Evolutionary conservation across 1,139 yeast genomes (phyloP), one percentile per base, ranked within the genome.

Genomic region (Scheffersomyces stambukii): DNA sequence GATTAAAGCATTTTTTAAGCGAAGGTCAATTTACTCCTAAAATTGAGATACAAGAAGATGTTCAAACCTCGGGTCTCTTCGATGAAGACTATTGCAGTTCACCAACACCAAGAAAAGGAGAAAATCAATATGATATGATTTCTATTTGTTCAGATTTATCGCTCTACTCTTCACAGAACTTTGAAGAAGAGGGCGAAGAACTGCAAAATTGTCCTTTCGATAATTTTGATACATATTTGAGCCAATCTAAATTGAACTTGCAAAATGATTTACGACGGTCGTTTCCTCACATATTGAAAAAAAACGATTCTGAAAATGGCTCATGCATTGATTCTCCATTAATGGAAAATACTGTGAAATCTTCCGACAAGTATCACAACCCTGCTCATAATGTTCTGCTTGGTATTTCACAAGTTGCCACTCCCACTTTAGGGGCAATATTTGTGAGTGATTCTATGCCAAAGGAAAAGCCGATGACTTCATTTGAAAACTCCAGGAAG

Each of bases 311-410:
- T n/a, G n/a, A n/a, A n/a, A n/a, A n/a, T n/a, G n/a, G n/a, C n/a
- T n/a, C n/a, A n/a, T n/a, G n/a, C n/a, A n/a, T n/a, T n/a, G n/a
- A n/a, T n/a, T n/a, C n/a, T n/a, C n/a, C n/a, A n/a, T n/a, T n/a
- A n/a, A n/a, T n/a, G n/a, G n/a, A n/a, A n/a, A n/a, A n/a, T n/a
- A n/a, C n/a, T n/a, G n/a, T n/a, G n/a, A n/a, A n/a, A n/a, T n/a
- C n/a, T n/a, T n/a, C n/a, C n/a, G n/a, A 21, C 36, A 44, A 54
- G 30, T 65, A 63, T 40, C 70, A 65, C 36, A 66, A 66, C 38
- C 73, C 73, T 0, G 56, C 57, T 8, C n/a, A n/a, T n/a, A 56
- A 52, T n/a, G n/a, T n/a, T n/a, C n/a, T n/a, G n/a, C n/a, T n/a
- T n/a, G n/a, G 36, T 13, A 24, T 46, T 8, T 33, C 54, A 3